Evolutionary conservation across 441 rosid genomes (phyloP), one percentile per base, ranked within the genome.

Genomic region (Arabidopsis hybrid): DNA sequence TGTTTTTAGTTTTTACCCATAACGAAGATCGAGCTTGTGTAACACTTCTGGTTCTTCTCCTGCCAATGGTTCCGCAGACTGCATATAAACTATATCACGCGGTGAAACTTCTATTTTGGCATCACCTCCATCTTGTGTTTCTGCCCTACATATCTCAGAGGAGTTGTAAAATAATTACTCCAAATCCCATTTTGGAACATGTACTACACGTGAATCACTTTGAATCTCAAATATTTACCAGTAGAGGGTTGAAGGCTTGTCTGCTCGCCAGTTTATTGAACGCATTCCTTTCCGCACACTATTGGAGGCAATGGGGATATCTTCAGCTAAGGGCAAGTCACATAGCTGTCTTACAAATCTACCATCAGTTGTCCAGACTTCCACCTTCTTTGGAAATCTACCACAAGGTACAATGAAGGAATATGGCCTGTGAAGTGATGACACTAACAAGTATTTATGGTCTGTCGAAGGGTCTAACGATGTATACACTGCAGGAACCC

Each of bases 71-170:
- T 91, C 91, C 40, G 90, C 95, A 71, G 87, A 83, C 75, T 95
- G 97, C 51, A 83, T 80, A 78, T 88, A 95, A 60, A 95, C 59
- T 65, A 92, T 87, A 84, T 95, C 99, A 77, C 97, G 94, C 7
- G 99, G 99, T 57, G 96, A 87, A 82, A 85, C 97, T 82, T 89
- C 99, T 63, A 89, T 87, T 83, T 89, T 95, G 40, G 99, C 97
- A 78, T 95, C 96, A 73, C 97, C 99, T 26, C 88, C 95, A 81
- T 95, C 99, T 84, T 95, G 99, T 57, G 99, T 92, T 88, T 95
- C 99, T 45, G 85, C 94, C 99, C 97, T 94, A 72, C 68, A 85
- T 69, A 72, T 57, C 75, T 67, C 81, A 78, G 60, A 69, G 2
- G 58, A 60, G 66, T 74, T 61, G 78, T 47, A 76, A 60, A 66